These are phyloP conservation scores for Suillus subalutaceus DNA, from an alignment of 768 basidiomycete species.

Conservation along the genomic window DNA sequence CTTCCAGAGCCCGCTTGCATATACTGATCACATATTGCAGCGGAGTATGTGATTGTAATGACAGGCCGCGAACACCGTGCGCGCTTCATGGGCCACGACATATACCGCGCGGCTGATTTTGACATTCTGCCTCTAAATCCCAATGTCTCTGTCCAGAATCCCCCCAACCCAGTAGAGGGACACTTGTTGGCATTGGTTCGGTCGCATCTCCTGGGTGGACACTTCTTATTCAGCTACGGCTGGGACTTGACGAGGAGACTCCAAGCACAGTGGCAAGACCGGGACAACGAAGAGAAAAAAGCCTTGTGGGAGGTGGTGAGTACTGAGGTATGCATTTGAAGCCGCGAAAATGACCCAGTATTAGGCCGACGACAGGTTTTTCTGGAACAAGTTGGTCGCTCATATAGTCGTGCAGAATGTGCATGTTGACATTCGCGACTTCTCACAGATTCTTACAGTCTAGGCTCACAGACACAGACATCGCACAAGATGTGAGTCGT, in stretches of 20 bases:
- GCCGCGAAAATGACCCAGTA: constrained; percentile 17
- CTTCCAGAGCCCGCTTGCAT: constrained; percentile 3
- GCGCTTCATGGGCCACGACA: constrained; percentile 79
- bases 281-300: constrained; percentile 52
- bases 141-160: constrained; percentile 62
- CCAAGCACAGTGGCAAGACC: constrained; percentile 75
- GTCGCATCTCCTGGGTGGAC: constrained; percentile 78
- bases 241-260: constrained; percentile 89
- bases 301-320: constrained; percentile 80
- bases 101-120: constrained; percentile 90
- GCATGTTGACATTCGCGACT: constrained; percentile 12
- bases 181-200: constrained; percentile 86
- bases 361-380: constrained; percentile 94
- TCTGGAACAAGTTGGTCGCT: constrained; percentile 84
- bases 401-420: constrained; percentile 3
- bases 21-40: constrained; percentile 42
- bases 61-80: constrained; percentile 81
- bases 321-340: constrained; percentile 16
- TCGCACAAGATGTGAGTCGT: constrained; percentile 65
- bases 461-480: constrained; percentile 58
- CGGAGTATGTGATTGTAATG: constrained; percentile 91
- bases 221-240: constrained; percentile 87
- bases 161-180: constrained; percentile 84
- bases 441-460: constrained; percentile 53
- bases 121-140: constrained; percentile 87